Evolutionary conservation across 2,329 filamentous ascomycete genomes (phyloP).

Genomic region (Periconia digitata): DNA sequence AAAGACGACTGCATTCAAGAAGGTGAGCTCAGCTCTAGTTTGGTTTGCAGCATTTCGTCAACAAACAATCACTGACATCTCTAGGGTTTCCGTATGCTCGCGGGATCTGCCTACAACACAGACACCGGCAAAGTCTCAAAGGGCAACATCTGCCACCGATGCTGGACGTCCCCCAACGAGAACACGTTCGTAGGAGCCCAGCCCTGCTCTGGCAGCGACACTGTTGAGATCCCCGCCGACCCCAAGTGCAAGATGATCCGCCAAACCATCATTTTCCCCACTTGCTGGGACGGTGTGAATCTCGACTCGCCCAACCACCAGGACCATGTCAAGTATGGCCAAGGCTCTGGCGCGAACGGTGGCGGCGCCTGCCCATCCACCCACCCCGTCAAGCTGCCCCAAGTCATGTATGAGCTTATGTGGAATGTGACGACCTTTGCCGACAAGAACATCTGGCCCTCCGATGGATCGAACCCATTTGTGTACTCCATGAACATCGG

Average conservation of each 20-base stretch:
- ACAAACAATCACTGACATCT: conserved; percentile 1
- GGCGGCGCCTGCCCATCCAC: conserved; percentile 51
- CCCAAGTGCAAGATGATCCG: conserved; percentile 56
- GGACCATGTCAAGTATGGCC: conserved; percentile 51
- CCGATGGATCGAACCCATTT: conserved; percentile 34
- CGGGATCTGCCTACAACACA: conserved; percentile 33
- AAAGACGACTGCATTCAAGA: conserved; percentile 38
- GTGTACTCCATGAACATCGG: conserved; percentile 39
- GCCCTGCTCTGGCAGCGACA: conserved; percentile 54
- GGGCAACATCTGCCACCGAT: conserved; percentile 37
- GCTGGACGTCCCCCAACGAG: conserved; percentile 49
- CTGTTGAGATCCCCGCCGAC: conserved; percentile 52
- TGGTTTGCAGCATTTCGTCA: too few relatives aligned
- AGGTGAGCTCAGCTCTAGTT: conserved; percentile 15
- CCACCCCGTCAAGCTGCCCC: conserved; percentile 36
- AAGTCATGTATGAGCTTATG: conserved; percentile 42
- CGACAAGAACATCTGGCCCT: conserved; percentile 34
- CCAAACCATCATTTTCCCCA: conserved; percentile 55
- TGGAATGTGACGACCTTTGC: conserved; percentile 36
- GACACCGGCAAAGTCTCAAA: conserved; percentile 30
- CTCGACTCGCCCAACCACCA: conserved; percentile 37
- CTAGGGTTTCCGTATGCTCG: conserved; percentile 38
- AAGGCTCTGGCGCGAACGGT: conserved; percentile 49
- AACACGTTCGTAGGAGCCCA: conserved; percentile 52
- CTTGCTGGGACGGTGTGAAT: conserved; percentile 34